Evolutionary conservation across 768 basidiomycete species (phyloP), one percentile per base, ranked within the genome.

Genomic region (Leccinum boreale): DNA sequence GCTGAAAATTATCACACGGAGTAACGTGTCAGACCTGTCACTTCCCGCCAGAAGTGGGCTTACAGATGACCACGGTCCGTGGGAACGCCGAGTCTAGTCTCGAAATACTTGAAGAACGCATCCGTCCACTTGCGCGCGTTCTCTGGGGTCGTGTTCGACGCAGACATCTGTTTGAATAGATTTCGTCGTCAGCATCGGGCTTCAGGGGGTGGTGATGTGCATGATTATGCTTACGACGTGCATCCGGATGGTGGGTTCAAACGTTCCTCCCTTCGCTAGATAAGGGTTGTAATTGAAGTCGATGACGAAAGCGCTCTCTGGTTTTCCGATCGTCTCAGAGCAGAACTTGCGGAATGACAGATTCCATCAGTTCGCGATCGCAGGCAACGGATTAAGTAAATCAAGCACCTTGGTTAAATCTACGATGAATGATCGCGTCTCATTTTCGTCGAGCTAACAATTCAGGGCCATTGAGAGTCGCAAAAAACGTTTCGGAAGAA

Each of bases 181-280:
- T 11, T 45, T 36, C 3, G 26, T 5, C 5, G 29, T 24, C 39
- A 29, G 39, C 17, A 21, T 9, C n/a, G 9, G 24, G 12, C 35
- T 23, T 19, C 17, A 11, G 29, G 42, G 14, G 12, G 9, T 29
- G 21, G 23, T 46, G 8, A 23, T 23, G 28, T 45, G 10, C 29
- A 6, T 26, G 5, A 19, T 17, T 1, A 49, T 49, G 28, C 56
- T 26, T 44, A 55, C 52, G 33, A 57, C 45, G 17, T 59, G 33
- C 31, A 89, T 67, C 28, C 77, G 71, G 70, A 86, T 81, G 5
- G 84, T 84, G 17, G 86, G 87, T 12, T 86, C 85, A 53, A 85
- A 78, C 0, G 80, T 79, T 4, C 85, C 85, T 17, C 60, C 72
- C 63, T 85, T 85, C 1, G 84, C 78, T 54, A 87, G 76, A 35